Evolutionary conservation across 257 asterid genomes (phyloP).

Genomic region (Forsythia viridissima): DNA sequence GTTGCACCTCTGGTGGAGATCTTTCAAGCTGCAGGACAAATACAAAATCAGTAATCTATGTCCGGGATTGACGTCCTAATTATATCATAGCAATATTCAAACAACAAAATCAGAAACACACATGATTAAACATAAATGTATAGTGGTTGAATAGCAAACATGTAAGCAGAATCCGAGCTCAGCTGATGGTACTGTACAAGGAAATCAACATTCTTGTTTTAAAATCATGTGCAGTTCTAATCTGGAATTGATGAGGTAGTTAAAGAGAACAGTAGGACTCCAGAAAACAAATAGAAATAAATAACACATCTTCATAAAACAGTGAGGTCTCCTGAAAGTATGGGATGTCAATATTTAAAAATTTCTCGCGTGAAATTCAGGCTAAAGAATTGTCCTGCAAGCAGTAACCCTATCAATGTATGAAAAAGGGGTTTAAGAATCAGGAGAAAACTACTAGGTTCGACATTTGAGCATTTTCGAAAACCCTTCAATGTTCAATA

Average conservation of each 20-base stretch:
- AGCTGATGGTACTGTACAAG: not conserved
- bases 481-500: not conserved
- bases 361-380: not conserved
- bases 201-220: not conserved
- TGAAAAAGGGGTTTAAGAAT: not conserved
- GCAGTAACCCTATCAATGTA: not conserved
- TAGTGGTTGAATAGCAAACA: not conserved
- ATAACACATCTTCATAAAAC: not conserved
- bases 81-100: not conserved
- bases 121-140: not conserved
- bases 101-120: not conserved
- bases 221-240: not conserved
- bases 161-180: not conserved
- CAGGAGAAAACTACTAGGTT: not conserved
- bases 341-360: not conserved
- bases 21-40: slow-evolving; percentile 61
- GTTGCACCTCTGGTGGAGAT: slow-evolving; percentile 81
- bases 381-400: not conserved
- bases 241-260: not conserved
- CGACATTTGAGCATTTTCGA: not conserved
- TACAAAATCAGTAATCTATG: not conserved
- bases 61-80: not conserved
- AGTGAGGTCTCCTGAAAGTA: not conserved
- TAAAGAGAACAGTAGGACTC: not conserved
- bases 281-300: not conserved